Evolutionary conservation across 2,329 filamentous ascomycete genomes (phyloP).

Genomic region (Nigrospora oryzae): DNA sequence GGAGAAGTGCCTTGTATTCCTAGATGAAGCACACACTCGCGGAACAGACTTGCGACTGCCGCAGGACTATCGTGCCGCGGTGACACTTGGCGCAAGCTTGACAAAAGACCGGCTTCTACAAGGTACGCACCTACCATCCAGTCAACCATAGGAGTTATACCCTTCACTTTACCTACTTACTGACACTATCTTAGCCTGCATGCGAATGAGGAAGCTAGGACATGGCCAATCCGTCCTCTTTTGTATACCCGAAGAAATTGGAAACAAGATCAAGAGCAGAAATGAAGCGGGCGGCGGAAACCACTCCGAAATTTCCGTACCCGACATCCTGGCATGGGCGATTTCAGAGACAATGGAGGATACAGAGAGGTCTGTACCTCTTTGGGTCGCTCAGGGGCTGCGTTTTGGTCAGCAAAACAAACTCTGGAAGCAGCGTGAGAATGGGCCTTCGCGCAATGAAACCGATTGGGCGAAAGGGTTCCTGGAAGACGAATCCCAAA

Average conservation of each 20-base stretch:
- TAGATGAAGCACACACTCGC: constrained; percentile 64
- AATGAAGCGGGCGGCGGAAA: background rate
- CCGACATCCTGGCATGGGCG: constrained; percentile 50
- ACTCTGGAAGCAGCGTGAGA: constrained; percentile 20
- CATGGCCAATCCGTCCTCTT: constrained; percentile 59
- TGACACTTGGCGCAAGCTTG: constrained; percentile 56
- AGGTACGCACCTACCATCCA: constrained; percentile 31
- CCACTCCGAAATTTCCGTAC: constrained; percentile 28
- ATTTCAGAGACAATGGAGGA: constrained; percentile 49
- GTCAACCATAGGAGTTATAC: too few species aligned
- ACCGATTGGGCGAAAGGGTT: constrained; percentile 28
- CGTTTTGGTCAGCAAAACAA: constrained; percentile 33
- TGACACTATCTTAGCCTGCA: constrained; percentile 41
- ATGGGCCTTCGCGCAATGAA: constrained; percentile 8
- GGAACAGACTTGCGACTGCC: constrained; percentile 62
- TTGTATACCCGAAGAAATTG: constrained; percentile 49
- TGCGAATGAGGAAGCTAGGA: constrained; percentile 62
- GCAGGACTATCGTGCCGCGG: constrained; percentile 47
- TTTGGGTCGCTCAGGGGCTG: constrained; percentile 54
- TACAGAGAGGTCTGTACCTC: constrained; percentile 36
- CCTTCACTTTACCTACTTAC: too few species aligned
- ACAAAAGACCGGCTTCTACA: constrained; percentile 64
- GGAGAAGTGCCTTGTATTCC: constrained; percentile 53
- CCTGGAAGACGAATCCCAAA: constrained; percentile 46
- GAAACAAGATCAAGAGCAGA: constrained; percentile 35